Percentiles rank a stretch among this genome's conserved stretches.
phyloP scores from a whole-genome alignment of 768 basidiomycete genomes.

The Leccinum disarticulatum region DNA sequence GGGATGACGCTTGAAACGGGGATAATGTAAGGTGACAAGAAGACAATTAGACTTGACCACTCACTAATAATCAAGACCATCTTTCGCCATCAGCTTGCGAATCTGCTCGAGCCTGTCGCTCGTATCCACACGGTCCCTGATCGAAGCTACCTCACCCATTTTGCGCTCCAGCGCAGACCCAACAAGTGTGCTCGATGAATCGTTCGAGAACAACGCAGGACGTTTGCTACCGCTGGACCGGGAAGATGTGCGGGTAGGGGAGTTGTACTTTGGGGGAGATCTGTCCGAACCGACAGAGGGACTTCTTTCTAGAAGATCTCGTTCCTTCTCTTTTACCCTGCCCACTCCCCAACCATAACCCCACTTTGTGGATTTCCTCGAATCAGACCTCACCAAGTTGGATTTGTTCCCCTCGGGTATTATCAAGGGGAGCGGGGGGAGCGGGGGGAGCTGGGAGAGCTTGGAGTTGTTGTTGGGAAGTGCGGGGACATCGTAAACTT shows the following conservation, averaged over 20 bases:
- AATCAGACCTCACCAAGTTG: conserved; percentile 54
- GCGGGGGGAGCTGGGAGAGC: conserved; percentile 43
- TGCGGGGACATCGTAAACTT: conserved; percentile 48
- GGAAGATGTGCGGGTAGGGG: conserved; percentile 39
- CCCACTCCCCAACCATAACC: conserved; percentile 76
- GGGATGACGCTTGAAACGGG: conserved; percentile 60
- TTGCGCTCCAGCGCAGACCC: conserved; percentile 73
- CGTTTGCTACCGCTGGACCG: conserved; percentile 41
- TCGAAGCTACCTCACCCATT: conserved; percentile 58
- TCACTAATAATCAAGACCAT: conserved; percentile 75
- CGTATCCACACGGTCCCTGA: conserved; percentile 56
- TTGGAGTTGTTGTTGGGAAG: conserved; percentile 36
- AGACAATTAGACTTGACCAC: conserved; percentile 28
- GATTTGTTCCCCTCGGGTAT: conserved; percentile 33
- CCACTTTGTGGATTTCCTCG: conserved; percentile 57
- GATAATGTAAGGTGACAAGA: conserved; percentile 8
- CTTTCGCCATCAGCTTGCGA: conserved; percentile 64
- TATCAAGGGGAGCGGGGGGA: conserved; percentile 45
- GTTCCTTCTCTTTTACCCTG: conserved; percentile 49
- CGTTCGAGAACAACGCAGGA: conserved; percentile 48
- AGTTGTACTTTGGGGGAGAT: conserved; percentile 33
- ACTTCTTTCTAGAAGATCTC: conserved; percentile 34
- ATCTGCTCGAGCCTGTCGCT: conserved; percentile 58
- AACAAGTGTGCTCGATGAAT: conserved; percentile 72
- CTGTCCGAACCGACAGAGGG: conserved; percentile 39